Evolutionary conservation across 306 rosid genomes (phyloP), one percentile per base, ranked within the genome.

Genomic region (Sicyos edulis): DNA sequence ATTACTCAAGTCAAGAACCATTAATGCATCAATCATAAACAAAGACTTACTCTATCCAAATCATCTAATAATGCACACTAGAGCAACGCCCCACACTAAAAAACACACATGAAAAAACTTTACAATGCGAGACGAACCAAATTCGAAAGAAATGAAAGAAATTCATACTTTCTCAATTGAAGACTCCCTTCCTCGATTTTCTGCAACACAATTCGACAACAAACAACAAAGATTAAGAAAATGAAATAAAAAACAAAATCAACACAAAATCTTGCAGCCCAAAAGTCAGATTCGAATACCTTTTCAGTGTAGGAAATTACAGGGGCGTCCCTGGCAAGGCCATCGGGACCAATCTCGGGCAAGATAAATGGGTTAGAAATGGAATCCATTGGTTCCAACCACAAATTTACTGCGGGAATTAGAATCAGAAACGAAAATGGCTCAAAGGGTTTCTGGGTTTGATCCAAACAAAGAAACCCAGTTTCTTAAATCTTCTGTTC

Each of bases 341-440:
- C 97, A 44, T 93, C 98, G 44, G 95, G 95, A 40, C 97, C 98
- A 84, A 93, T 88, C 87, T 84, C 96, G 10, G 93, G 90, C 56
- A 20, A 71, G 75, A 90, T 86, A 19, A 81, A 79, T 47, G 85
- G 93, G 74, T 83, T 75, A 26, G 29, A 26, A 26, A 26, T 26
- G 45, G 84, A 85, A 78, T 87, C 84, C 98, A 92, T 92, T 83
- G 2, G 3, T 42, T 61, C 15, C 24, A 20, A 49, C 22, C 22
- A 4, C 14, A 49, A 49, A 26, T 2, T 22, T 44, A 17, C 20
- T 12, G 55, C 7, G 22, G 42, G 22, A 68, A 68, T 68, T 21
- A 26, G 29, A 59, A 47, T 15, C 47, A 60, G 76, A 73, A 56
- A 4, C 17, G 45, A 59, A 1, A 73, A 45, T 59, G 68, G 20